Conservation (phyloP, 352 stramenopile genomes). For the Globisporangium cederbergense region DNA sequence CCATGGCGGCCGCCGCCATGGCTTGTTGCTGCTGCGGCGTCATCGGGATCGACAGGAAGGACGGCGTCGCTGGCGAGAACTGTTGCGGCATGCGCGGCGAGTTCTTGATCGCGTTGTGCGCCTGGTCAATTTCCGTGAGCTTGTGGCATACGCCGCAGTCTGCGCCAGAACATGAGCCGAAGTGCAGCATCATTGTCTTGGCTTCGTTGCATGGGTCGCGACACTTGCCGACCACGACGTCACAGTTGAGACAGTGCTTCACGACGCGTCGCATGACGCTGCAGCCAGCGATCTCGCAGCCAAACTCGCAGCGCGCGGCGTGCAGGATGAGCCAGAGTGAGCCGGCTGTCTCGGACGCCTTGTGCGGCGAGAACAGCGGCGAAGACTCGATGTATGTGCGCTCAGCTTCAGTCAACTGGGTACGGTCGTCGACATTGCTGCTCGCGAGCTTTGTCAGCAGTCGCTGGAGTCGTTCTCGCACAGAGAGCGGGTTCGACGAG, state of each 20-base stretch:
- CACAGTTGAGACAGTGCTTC: constrained; percentile 59
- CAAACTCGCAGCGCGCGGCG: constrained; percentile 37
- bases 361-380: constrained; percentile 46
- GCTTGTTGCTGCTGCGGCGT: neutral
- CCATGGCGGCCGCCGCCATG: neutral
- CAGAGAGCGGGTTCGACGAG: neutral
- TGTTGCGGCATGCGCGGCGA: constrained; percentile 17
- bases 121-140: constrained; percentile 64
- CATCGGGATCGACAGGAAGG: constrained; percentile 19
- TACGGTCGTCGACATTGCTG: constrained; percentile 4
- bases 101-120: constrained; percentile 47
- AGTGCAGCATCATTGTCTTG: constrained; percentile 74
- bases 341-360: constrained; percentile 54
- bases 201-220: constrained; percentile 70
- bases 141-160: constrained; percentile 59
- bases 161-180: constrained; percentile 35
- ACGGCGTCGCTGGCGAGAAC: constrained; percentile 1
- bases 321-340: constrained; percentile 75
- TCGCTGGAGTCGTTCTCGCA: constrained; percentile 23
- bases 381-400: constrained; percentile 49
- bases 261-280: constrained; percentile 70
- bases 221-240: constrained; percentile 56
- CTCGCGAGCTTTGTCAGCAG: constrained; percentile 13
- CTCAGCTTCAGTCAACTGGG: constrained; percentile 39
- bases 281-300: constrained; percentile 53